Evolutionary conservation across 306 rosid genomes (phyloP).

Genomic region (Leucaena leucocephala): DNA sequence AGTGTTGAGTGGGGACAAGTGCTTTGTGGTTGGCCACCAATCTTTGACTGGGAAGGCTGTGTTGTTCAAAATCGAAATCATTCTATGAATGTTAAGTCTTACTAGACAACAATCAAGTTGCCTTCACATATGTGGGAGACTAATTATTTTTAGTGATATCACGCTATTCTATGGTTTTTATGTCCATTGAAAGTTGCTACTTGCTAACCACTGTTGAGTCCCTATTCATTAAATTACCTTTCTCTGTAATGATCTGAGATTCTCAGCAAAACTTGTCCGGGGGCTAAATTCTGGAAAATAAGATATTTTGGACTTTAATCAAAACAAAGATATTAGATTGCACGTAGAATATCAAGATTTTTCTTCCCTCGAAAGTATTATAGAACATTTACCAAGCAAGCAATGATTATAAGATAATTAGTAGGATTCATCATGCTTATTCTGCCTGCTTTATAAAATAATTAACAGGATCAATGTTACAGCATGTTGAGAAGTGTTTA

Average conservation of each 20-base stretch:
- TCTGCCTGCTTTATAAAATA: neutral
- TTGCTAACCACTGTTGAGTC: constrained; percentile 10
- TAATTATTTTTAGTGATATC: constrained; percentile 1
- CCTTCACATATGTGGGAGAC: constrained; percentile 20
- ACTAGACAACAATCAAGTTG: constrained; percentile 8
- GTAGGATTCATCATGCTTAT: neutral
- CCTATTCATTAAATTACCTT: constrained; percentile 26
- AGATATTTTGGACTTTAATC: neutral
- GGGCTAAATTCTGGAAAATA: neutral
- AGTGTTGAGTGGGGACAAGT: constrained; percentile 8
- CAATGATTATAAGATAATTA: neutral
- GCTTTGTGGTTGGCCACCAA: neutral
- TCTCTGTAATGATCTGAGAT: neutral
- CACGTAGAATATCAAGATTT: neutral
- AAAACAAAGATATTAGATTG: neutral
- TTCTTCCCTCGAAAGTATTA: neutral
- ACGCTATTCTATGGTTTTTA: constrained; percentile 13
- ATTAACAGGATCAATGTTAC: no score
- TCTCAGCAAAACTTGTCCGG: neutral
- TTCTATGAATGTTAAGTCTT: constrained; percentile 14
- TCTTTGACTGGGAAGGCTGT: constrained; percentile 25
- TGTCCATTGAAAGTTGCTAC: constrained; percentile 26
- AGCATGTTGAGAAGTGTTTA: neutral
- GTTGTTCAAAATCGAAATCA: constrained; percentile 33
- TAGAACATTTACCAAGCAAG: neutral